A percentile compares a stretch with the other conserved stretches of the same genome.
phyloP scores from a whole-genome alignment of 257 asterid species.

The Ophiorrhiza pumila region DNA sequence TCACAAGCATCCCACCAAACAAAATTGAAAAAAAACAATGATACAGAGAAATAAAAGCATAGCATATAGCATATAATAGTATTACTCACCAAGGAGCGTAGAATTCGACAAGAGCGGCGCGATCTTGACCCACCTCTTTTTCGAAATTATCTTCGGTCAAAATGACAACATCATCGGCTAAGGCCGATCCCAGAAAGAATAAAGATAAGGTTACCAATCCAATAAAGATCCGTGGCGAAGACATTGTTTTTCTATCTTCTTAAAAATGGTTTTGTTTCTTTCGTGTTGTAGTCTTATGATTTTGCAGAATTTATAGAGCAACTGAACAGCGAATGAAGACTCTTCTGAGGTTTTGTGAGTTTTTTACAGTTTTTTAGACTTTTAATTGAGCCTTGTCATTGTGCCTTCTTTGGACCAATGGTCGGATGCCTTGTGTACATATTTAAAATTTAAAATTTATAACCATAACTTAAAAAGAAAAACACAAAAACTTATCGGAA shows the following conservation, averaged over 20 bases:
- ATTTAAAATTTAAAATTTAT: too few relatives aligned
- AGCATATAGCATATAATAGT: background rate
- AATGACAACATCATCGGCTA: conserved; percentile 69
- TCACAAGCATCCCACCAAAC: background rate
- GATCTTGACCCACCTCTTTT: conserved; percentile 85
- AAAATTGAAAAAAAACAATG: background rate
- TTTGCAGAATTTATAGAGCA: background rate
- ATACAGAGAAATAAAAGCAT: background rate
- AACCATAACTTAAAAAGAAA: too few relatives aligned
- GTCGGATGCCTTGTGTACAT: background rate
- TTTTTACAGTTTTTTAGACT: too few relatives aligned
- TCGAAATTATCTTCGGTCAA: conserved; percentile 82
- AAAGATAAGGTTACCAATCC: conserved; percentile 33
- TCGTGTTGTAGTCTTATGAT: background rate
- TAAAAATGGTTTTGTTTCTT: background rate
- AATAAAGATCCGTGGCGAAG: conserved; percentile 37
- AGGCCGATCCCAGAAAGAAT: conserved; percentile 40
- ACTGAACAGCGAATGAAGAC: background rate
- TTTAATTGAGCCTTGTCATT: conserved; percentile 2
- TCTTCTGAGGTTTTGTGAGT: background rate
- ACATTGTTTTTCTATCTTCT: conserved; percentile 30
- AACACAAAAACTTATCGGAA: too few relatives aligned
- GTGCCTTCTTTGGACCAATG: conserved; percentile 3
- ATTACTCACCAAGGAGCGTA: conserved; percentile 78
- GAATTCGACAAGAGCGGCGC: conserved; percentile 86